Evolutionary conservation across 1,284 basidiomycete species (phyloP).

Genomic region (Prillingera fragicola): DNA sequence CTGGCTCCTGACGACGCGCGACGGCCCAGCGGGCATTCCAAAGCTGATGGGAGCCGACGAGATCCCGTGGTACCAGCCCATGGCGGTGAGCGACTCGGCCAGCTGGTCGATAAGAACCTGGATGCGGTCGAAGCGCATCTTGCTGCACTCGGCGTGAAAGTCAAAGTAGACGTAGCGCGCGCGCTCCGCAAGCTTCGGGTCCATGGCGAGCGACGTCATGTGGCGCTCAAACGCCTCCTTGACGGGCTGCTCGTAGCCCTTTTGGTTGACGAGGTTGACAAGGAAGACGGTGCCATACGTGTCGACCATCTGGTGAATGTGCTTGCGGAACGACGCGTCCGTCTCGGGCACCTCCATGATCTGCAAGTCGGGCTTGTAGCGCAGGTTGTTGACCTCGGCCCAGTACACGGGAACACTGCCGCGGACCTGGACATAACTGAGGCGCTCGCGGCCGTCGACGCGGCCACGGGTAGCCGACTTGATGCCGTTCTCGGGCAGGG

Average conservation of each 20-base stretch:
- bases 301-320: conserved; percentile 68
- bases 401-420: conserved; percentile 93
- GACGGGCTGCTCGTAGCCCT: conserved; percentile 88
- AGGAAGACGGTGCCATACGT: conserved; percentile 76
- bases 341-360: conserved; percentile 89
- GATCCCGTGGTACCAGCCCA: conserved; percentile 56
- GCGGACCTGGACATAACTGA: conserved; percentile 88
- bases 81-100: conserved; percentile 63
- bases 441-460: conserved; percentile 50
- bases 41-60: conserved; percentile 15
- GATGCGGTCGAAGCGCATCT: conserved; percentile 93
- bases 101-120: conserved; percentile 73
- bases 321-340: conserved; percentile 65
- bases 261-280: conserved; percentile 92
- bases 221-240: conserved; percentile 91
- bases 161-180: conserved; percentile 95
- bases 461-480: conserved; percentile 31
- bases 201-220: conserved; percentile 49
- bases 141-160: conserved; percentile 93
- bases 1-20: conserved; percentile 35
- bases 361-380: conserved; percentile 95
- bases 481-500: conserved; percentile 47
- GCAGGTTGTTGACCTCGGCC: conserved; percentile 93
- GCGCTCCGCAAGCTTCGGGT: conserved; percentile 34
- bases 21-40: conserved; percentile 10